A percentile compares a stretch with the other conserved stretches of the same genome.
Conservation (phyloP, 768 basidiomycete genomes). For the Lentinula sp. region DNA sequence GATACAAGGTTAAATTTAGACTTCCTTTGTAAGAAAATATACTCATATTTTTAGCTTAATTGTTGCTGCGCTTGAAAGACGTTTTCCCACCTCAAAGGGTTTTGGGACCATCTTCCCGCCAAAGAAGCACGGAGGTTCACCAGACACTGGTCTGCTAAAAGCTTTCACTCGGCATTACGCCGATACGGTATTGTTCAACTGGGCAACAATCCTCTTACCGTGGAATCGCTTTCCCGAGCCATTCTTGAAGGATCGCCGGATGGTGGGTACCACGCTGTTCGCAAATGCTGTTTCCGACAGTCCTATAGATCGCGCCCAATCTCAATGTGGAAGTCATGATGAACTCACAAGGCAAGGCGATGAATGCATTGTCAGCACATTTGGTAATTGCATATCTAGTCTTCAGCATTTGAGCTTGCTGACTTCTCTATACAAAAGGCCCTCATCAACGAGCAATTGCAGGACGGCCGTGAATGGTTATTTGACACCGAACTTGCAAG, state of each 20-base stretch:
- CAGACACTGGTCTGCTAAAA: conserved; percentile 43
- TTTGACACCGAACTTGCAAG: conserved; percentile 47
- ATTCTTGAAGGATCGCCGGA: conserved; percentile 44
- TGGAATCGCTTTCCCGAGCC: conserved; percentile 40
- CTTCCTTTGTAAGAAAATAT: background rate
- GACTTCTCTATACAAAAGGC: conserved; percentile 14
- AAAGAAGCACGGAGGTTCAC: conserved; percentile 30
- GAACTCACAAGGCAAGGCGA: conserved; percentile 20
- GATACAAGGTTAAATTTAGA: conserved; percentile 35
- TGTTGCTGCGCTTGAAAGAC: conserved; percentile 42
- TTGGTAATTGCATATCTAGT: conserved; percentile 27
- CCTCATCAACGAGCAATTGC: conserved; percentile 36
- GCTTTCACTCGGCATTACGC: conserved; percentile 40
- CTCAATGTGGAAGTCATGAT: conserved; percentile 32
- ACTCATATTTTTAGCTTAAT: conserved; percentile 32
- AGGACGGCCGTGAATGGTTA: conserved; percentile 51
- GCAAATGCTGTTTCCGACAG: background rate
- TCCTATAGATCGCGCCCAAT: conserved; percentile 24
- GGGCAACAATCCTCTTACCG: conserved; percentile 33
- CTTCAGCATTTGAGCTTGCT: background rate
- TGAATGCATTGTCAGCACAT: conserved; percentile 39
- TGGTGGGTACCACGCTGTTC: conserved; percentile 22
- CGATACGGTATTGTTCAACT: conserved; percentile 36
- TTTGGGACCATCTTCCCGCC: conserved; percentile 44
- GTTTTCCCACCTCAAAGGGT: conserved; percentile 43